phyloP scores from a whole-genome alignment of 1,139 yeast species.

The Suhomyces anneliseae region DNA sequence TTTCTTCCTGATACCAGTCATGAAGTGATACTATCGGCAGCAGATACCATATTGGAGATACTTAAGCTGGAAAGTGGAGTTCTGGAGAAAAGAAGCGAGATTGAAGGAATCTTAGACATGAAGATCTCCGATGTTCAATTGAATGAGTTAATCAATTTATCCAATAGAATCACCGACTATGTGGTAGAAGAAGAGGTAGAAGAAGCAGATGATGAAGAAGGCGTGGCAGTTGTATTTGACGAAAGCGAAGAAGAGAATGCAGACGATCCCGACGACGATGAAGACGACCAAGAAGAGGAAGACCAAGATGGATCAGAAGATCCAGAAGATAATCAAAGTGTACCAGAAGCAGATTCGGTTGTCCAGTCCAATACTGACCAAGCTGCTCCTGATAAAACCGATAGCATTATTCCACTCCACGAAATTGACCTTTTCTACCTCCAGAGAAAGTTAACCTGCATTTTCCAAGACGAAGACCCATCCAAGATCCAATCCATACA shows the following conservation, averaged over 20 bases:
- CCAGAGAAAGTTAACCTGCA: slow-evolving; percentile 21
- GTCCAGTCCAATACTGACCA: slow-evolving; percentile 1
- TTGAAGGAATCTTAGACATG: slow-evolving; percentile 45
- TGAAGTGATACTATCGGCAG: slow-evolving; percentile 51
- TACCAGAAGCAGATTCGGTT: slow-evolving; percentile 1
- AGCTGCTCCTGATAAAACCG: background rate
- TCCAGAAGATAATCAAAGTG: slow-evolving; percentile 17
- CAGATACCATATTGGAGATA: slow-evolving; percentile 65
- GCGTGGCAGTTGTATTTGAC: slow-evolving; percentile 46
- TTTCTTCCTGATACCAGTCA: slow-evolving; percentile 41
- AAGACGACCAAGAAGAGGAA: slow-evolving; percentile 24
- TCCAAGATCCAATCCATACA: slow-evolving; percentile 17
- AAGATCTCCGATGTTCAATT: slow-evolving; percentile 48
- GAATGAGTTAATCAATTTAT: slow-evolving; percentile 51
- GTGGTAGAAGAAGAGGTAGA: slow-evolving; percentile 22
- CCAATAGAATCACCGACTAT: slow-evolving; percentile 60
- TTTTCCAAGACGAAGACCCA: slow-evolving; percentile 16
- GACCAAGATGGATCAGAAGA: slow-evolving; percentile 26
- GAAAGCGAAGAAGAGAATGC: slow-evolving; percentile 42
- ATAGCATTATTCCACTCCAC: slow-evolving; percentile 15
- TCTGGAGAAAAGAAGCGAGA: slow-evolving; percentile 34
- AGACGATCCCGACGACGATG: slow-evolving; percentile 27
- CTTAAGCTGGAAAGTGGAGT: slow-evolving; percentile 48
- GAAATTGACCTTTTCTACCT: slow-evolving; percentile 27
- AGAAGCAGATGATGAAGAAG: slow-evolving; percentile 28